Conservation (phyloP, 2,329 filamentous ascomycete species). For the Fusarium aywerte region DNA sequence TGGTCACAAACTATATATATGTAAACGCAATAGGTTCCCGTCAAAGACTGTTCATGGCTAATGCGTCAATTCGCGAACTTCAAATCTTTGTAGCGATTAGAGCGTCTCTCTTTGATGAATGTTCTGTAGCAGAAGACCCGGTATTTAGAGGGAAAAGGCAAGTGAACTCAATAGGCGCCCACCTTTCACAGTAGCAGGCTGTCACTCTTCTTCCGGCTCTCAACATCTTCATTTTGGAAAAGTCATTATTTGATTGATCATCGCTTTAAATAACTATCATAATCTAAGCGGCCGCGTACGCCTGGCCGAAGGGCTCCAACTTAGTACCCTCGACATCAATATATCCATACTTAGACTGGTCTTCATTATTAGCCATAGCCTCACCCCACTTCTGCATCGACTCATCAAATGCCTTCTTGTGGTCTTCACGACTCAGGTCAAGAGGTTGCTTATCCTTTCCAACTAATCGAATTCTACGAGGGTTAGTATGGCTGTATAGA, state of each 20-base stretch:
- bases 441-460: constrained; percentile 62
- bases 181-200: too few species aligned
- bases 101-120: too few species aligned
- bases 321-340: constrained; percentile 48
- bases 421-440: constrained; percentile 62
- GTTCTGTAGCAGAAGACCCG: too few species aligned
- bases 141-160: too few species aligned
- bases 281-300: constrained; percentile 30
- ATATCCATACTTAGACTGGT: constrained; percentile 49
- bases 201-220: not conserved
- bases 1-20: not conserved
- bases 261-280: not conserved
- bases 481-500: not conserved
- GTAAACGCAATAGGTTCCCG: too few species aligned
- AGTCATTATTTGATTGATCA: not conserved
- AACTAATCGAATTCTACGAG: constrained; percentile 47
- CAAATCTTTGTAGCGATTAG: too few species aligned
- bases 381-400: constrained; percentile 48
- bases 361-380: constrained; percentile 47
- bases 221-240: too few species aligned
- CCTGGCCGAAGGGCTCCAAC: constrained; percentile 49
- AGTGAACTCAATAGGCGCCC: too few species aligned
- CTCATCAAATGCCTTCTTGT: constrained; percentile 46
- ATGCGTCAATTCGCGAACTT: too few species aligned
- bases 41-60: too few species aligned